Percentiles rank a stretch among this genome's conserved stretches.
Evolutionary conservation across 2,329 filamentous ascomycete genomes (phyloP).

Genomic region (Ascochyta viciae-villosae): DNA sequence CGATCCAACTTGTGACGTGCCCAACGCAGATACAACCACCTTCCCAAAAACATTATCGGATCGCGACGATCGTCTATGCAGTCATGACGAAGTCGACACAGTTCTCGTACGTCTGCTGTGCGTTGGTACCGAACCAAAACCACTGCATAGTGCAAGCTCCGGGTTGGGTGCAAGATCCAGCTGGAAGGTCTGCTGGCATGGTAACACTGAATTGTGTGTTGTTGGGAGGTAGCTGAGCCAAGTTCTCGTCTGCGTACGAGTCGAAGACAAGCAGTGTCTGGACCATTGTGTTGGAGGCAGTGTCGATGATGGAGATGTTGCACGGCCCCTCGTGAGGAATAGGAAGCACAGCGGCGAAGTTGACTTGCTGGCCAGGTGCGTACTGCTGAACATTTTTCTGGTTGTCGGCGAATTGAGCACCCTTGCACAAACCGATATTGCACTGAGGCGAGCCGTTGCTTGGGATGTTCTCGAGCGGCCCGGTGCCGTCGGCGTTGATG

Average conservation of each 20-base stretch:
- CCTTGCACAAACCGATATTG: slow-evolving; percentile 64
- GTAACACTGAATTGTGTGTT: slow-evolving; percentile 60
- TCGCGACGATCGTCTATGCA: not conserved
- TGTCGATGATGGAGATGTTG: slow-evolving; percentile 68
- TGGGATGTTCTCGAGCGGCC: slow-evolving; percentile 52
- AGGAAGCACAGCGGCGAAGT: slow-evolving; percentile 55
- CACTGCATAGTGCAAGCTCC: slow-evolving; percentile 65
- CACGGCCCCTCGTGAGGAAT: slow-evolving; percentile 62
- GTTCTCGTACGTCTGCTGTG: slow-evolving; percentile 67
- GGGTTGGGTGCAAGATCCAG: slow-evolving; percentile 51
- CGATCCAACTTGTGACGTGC: not conserved
- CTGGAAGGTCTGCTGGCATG: slow-evolving; percentile 56
- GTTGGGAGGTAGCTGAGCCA: slow-evolving; percentile 48
- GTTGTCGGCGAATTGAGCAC: slow-evolving; percentile 65
- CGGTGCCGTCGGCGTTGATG: slow-evolving; percentile 55
- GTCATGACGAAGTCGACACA: slow-evolving; percentile 62
- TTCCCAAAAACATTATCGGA: too few species aligned
- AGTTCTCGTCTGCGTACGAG: slow-evolving; percentile 36
- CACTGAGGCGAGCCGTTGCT: slow-evolving; percentile 58
- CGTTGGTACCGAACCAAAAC: slow-evolving; percentile 65
- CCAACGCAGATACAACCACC: not conserved
- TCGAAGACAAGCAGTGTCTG: slow-evolving; percentile 42
- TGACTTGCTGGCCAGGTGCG: slow-evolving; percentile 53
- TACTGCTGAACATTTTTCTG: slow-evolving; percentile 58
- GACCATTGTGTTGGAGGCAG: slow-evolving; percentile 60